Evolutionary conservation across 225 moss, liverwort and hornwort species (phyloP).

Genomic region (Physcomitrellopsis africana): DNA sequence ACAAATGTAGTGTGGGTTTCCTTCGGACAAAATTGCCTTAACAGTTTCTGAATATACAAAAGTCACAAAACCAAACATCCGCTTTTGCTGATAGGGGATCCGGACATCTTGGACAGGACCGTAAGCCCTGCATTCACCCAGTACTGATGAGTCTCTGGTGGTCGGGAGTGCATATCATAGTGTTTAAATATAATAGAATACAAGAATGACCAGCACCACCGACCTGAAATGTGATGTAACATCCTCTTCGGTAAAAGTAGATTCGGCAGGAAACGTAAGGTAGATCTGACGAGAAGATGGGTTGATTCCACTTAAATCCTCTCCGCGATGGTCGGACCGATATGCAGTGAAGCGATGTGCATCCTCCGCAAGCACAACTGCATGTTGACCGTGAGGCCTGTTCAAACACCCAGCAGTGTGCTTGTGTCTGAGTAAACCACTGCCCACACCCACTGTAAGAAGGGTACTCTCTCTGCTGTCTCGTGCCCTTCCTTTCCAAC

Average conservation of each 20-base stretch:
- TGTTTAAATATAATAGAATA: not conserved
- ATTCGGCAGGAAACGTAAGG: slow-evolving; percentile 95
- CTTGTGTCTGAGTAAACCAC: slow-evolving; percentile 99
- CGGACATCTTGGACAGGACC: slow-evolving; percentile 97
- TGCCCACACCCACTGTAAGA: slow-evolving; percentile 99
- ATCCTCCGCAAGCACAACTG: slow-evolving; percentile 99
- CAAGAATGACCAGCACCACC: not conserved
- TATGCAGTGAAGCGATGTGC: slow-evolving; percentile 98
- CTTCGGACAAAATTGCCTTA: slow-evolving; percentile 97
- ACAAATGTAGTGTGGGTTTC: slow-evolving; percentile 97
- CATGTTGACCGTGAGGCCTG: slow-evolving; percentile 99
- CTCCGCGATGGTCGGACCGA: slow-evolving; percentile 85
- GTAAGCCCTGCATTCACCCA: slow-evolving; percentile 71
- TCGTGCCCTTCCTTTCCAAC: slow-evolving; percentile 62
- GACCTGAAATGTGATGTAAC: slow-evolving; percentile 97
- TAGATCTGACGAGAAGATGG: slow-evolving; percentile 99
- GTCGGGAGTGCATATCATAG: not conserved
- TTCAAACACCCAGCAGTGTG: slow-evolving; percentile 99
- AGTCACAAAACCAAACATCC: slow-evolving; percentile 98
- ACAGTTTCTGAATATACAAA: slow-evolving; percentile 99
- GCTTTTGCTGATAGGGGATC: slow-evolving; percentile 96
- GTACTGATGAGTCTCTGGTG: slow-evolving; percentile 13
- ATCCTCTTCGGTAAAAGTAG: slow-evolving; percentile 95
- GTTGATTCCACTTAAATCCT: slow-evolving; percentile 94
- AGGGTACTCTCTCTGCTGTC: slow-evolving; percentile 81